A percentile compares a stretch with the other conserved stretches of the same genome.
phyloP scores from a whole-genome alignment of 2,329 filamentous ascomycete genomes.

The Chalaropsis thielavioides region DNA sequence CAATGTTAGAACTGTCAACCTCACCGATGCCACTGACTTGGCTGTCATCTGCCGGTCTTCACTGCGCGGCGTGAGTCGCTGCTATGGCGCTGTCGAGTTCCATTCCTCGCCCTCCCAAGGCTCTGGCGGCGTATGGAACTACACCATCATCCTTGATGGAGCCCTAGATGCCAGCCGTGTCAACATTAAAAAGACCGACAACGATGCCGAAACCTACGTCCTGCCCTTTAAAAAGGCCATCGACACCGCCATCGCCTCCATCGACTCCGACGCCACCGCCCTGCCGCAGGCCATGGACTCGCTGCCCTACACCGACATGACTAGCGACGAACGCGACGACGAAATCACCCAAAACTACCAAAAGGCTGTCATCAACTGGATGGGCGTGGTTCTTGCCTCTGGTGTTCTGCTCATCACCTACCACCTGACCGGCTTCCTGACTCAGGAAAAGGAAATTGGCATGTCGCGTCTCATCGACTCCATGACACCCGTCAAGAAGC shows the following conservation, averaged over 20 bases:
- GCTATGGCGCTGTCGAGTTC: slow-evolving; percentile 63
- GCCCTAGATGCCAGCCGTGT: slow-evolving; percentile 46
- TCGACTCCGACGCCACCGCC: slow-evolving; percentile 27
- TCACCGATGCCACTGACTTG: slow-evolving; percentile 43
- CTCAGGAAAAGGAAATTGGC: slow-evolving; percentile 69
- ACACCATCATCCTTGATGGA: slow-evolving; percentile 66
- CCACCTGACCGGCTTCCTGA: slow-evolving; percentile 74
- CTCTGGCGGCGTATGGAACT: slow-evolving; percentile 59
- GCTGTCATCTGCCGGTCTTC: slow-evolving; percentile 47
- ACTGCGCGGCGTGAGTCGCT: slow-evolving; percentile 52
- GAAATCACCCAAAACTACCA: slow-evolving; percentile 58
- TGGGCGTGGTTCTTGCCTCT: slow-evolving; percentile 67
- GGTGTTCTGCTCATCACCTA: slow-evolving; percentile 72
- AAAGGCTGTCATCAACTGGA: slow-evolving; percentile 50
- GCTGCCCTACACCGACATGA: slow-evolving; percentile 63
- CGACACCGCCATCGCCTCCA: slow-evolving; percentile 52
- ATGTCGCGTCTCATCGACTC: slow-evolving; percentile 82
- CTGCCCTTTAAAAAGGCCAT: slow-evolving; percentile 68
- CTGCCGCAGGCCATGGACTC: slow-evolving; percentile 41
- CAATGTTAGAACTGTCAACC: slow-evolving; percentile 40
- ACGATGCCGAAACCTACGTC: slow-evolving; percentile 63
- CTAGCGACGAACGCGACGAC: slow-evolving; percentile 49
- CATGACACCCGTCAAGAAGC: slow-evolving; percentile 66
- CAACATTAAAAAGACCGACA: slow-evolving; percentile 47
- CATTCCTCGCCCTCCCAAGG: slow-evolving; percentile 62